Base-by-base conservation (phyloP, 306 rosid genomes). In the Biancaea sappan region DNA sequence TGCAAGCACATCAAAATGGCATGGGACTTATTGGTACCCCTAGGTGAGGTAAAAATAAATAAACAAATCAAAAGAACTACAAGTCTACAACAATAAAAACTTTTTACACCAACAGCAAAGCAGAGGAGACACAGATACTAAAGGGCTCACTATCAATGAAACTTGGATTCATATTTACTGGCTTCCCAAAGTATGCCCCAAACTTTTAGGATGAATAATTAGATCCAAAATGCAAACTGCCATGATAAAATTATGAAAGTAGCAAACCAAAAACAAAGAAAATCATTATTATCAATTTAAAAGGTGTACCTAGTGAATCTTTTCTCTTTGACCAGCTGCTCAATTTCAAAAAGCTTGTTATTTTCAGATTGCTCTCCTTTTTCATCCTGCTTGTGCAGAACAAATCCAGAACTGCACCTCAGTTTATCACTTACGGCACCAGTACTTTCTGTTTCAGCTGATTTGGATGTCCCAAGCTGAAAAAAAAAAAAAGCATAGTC, bases 231-330 rank as follows among this genome's bases (percentile, higher is more conserved):
- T 32, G 37, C n/a, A 61, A 76, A 56, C 54, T 38, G 71, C 8
- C 58, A 75, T 32, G 29, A 40, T 12, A 64, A 5, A 71, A 71
- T 26, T 52, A 26, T 53, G 61, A 69, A 63, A 38, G 29, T 61
- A 78, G 35, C 34, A 60, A 78, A 50, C 61, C 73, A 76, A 59
- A 8, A 35, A 61, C 5, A 68, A 69, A 57, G 2, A 40, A 38
- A 7, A 46, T 19, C 13, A 19, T 6, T 31, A 73, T 53, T 8
- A 40, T 22, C 5, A 66, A 41, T 44, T 77, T 56, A 71, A 77
- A 22, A 65, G 10, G 12, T 31, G 11, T 84, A 84, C 87, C 87
- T 80, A 61, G 87, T 76, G 66, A 84, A 80, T 9, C 34, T 80
- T 60, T 68, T 80, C 43, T 37, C 71, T 56, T 80, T 46, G 47